Evolutionary conservation across 257 asterid species (phyloP), one percentile per base, ranked within the genome.

Genomic region (Oldenlandia corymbosa): DNA sequence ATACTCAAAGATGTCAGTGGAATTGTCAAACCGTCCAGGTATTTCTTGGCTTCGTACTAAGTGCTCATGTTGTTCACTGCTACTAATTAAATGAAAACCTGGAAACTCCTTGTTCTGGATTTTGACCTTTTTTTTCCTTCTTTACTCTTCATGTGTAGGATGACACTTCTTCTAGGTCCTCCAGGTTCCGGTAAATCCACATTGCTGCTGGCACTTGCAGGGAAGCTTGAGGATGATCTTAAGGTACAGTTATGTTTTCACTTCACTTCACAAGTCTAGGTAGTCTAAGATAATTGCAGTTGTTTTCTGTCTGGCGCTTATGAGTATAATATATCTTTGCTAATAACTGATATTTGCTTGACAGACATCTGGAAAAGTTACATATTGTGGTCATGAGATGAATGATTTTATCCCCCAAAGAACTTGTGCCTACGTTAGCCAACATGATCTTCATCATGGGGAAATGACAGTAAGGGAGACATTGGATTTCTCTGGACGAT

Each of bases 81-180:
- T 7, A 21, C 24, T n/a, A n/a, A n/a, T n/a, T 10, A 4, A 24
- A 23, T 13, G 0, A 10, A 52, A 5, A 0, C 5, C 0, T 10
- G 12, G 59, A 53, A 27, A 53, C 26, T 1, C n/a, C 12, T 4
- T 5, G 53, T 20, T 47, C 53, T 47, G 26, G 10, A 34, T 9
- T 34, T 34, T n/a, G n/a, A n/a, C n/a, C 39, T 34, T 4, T 34
- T 11, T 49, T 28, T 13, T 42, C 17, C 39, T 12, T 30, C 20
- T 2, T 62, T 12, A 7, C 49, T 39, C 27, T 58, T 21, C 26
- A 47, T 36, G 13, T n/a, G 62, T 65, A 90, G 97, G 91, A 82
- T 85, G 94, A 80, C 99, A n/a, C 79, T 93, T 45, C 94, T 93
- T 78, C 95, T 93, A 20, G 99, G 99, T 52, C 99, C 99, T 51